Conservation (phyloP, 306 rosid genomes). For the Cucurbita moschata region DNA sequence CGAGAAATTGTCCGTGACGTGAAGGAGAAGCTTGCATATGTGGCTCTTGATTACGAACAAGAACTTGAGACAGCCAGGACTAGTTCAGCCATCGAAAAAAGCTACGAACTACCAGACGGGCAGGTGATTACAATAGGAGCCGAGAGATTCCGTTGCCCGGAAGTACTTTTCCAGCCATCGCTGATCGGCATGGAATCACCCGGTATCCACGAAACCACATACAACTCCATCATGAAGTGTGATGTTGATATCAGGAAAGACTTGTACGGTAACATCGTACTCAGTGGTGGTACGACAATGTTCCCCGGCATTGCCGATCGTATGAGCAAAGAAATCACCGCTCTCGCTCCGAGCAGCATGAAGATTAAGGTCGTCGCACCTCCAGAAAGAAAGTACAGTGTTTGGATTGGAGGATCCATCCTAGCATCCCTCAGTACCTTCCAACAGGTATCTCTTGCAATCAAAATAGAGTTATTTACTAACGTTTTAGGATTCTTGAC, state of each 20-base stretch:
- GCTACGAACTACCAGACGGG: slow-evolving; percentile 61
- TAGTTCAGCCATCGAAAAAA: slow-evolving; percentile 56
- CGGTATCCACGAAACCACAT: slow-evolving; percentile 61
- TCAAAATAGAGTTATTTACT: too few species aligned
- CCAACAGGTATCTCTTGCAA: slow-evolving; percentile 34
- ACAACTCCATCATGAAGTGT: slow-evolving; percentile 69
- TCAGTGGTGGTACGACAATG: slow-evolving; percentile 68
- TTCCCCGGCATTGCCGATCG: slow-evolving; percentile 68
- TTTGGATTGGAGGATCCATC: slow-evolving; percentile 75
- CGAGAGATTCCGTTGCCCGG: slow-evolving; percentile 72
- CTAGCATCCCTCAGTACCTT: slow-evolving; percentile 68
- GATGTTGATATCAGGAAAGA: slow-evolving; percentile 72
- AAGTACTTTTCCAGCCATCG: slow-evolving; percentile 70
- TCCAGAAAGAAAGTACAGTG: slow-evolving; percentile 68
- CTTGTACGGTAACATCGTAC: slow-evolving; percentile 57
- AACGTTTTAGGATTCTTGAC: background rate
- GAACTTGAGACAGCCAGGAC: slow-evolving; percentile 55
- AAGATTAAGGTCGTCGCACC: slow-evolving; percentile 74
- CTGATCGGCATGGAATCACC: slow-evolving; percentile 64
- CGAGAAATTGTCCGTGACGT: slow-evolving; percentile 75
- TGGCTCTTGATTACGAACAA: slow-evolving; percentile 58
- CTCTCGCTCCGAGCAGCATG: slow-evolving; percentile 78
- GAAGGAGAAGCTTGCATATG: slow-evolving; percentile 62
- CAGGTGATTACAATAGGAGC: slow-evolving; percentile 63
- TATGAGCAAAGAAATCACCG: slow-evolving; percentile 68